phyloP scores from a whole-genome alignment of 1,284 basidiomycete genomes.

The Ceratobasidium sp. region DNA sequence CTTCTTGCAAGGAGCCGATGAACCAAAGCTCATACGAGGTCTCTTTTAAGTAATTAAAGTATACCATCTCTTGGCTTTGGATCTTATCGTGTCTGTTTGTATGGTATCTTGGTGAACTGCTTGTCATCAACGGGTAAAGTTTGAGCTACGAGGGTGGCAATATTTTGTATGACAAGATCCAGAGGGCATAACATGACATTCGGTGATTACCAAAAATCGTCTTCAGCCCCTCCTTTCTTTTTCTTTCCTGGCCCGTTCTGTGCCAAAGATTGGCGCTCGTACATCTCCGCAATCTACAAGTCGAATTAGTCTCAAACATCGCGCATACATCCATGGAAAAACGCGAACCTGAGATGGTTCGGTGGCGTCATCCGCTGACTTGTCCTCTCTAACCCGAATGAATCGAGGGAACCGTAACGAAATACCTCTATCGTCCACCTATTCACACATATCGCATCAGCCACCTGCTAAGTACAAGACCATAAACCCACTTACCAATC shows the following conservation, averaged over 20 bases:
- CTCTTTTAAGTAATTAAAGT: no score
- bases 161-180: background rate
- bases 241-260: constrained; percentile 77
- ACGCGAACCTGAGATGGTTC: constrained; percentile 72
- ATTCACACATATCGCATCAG: constrained; percentile 6
- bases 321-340: background rate
- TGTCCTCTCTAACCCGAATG: constrained; percentile 93
- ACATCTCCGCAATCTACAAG: constrained; percentile 89
- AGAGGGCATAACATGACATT: background rate
- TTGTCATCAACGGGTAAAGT: no score
- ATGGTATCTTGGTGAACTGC: no score
- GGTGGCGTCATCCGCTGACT: constrained; percentile 92
- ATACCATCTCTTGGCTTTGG: no score
- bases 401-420: constrained; percentile 97
- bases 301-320: background rate
- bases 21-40: no score
- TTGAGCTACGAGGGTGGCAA: no score
- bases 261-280: constrained; percentile 88
- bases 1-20: background rate
- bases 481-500: constrained; percentile 74
- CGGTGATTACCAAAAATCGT: constrained; percentile 85
- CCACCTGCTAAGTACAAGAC: background rate
- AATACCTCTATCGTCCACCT: constrained; percentile 91
- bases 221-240: constrained; percentile 74
- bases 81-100: no score